These are phyloP conservation scores for Vicia faba DNA, from an alignment of 306 rosid genomes.

Conservation along the genomic window DNA sequence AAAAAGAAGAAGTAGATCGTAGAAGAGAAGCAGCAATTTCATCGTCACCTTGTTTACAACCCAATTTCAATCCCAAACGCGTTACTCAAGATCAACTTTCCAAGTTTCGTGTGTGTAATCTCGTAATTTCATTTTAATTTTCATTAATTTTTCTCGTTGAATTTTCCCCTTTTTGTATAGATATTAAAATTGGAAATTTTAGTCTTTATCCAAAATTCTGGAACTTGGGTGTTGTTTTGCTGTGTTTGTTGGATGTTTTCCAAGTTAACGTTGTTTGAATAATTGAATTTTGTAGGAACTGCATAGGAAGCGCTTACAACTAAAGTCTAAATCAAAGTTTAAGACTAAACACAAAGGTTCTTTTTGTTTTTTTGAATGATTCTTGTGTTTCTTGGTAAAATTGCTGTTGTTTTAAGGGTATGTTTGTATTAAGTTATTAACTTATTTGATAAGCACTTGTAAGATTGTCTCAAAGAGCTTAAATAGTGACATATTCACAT, in stretches of 20 bases:
- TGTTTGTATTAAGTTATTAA: neutral
- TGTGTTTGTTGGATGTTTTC: constrained; percentile 1
- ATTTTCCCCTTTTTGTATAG: neutral
- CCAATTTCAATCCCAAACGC: constrained; percentile 61
- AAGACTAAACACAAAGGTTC: constrained; percentile 58
- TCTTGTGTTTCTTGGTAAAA: neutral
- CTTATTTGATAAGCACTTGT: neutral
- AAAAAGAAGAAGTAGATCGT: constrained; percentile 53
- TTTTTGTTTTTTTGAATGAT: neutral
- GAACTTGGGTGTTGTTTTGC: constrained; percentile 19
- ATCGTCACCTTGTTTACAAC: constrained; percentile 51
- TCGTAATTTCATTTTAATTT: constrained; percentile 1
- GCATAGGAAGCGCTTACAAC: constrained; percentile 67
- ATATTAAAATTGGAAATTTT: neutral
- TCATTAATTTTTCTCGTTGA: neutral
- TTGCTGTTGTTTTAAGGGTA: neutral
- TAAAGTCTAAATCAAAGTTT: constrained; percentile 64
- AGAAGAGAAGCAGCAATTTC: constrained; percentile 71
- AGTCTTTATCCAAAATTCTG: constrained; percentile 2
- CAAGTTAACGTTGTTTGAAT: neutral
- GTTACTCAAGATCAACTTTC: constrained; percentile 55
- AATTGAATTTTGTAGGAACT: constrained; percentile 54
- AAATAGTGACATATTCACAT: neutral
- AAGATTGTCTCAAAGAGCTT: neutral
- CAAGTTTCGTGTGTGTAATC: constrained; percentile 53